phyloP scores from a whole-genome alignment of 208 protist genomes.

The Leishmania mexicana region DNA sequence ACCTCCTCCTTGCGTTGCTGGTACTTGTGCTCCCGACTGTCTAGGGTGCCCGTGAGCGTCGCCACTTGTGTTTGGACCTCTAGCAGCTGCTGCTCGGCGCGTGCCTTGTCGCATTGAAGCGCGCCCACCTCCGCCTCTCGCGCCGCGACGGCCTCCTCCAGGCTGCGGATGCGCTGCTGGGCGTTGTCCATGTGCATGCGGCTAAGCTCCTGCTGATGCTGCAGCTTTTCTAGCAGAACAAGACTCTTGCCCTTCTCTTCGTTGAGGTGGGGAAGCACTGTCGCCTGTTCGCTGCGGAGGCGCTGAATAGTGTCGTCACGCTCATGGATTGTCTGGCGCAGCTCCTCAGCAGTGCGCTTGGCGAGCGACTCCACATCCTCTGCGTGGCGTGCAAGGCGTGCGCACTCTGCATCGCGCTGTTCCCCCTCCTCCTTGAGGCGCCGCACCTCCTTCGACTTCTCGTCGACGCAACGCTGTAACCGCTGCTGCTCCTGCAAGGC shows the following conservation, averaged over 20 bases:
- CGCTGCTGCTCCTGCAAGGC: slow-evolving; percentile 35
- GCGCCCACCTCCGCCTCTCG: slow-evolving; percentile 26
- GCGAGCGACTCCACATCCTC: slow-evolving; percentile 65
- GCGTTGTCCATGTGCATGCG: slow-evolving; percentile 28
- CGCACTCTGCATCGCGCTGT: slow-evolving; percentile 46
- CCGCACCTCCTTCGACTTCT: slow-evolving; percentile 35
- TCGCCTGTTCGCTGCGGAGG: slow-evolving; percentile 54
- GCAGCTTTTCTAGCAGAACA: slow-evolving; percentile 57
- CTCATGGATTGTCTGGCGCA: slow-evolving; percentile 36
- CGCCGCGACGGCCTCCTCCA: slow-evolving; percentile 24
- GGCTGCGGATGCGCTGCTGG: slow-evolving; percentile 29
- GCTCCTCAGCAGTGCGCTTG: slow-evolving; percentile 48
- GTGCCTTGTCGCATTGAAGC: slow-evolving; percentile 22
- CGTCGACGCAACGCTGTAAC: slow-evolving; percentile 36
- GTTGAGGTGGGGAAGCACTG: slow-evolving; percentile 40
- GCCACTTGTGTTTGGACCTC: slow-evolving; percentile 19
- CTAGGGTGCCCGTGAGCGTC: slow-evolving; percentile 29
- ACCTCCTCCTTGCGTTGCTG: slow-evolving; percentile 44
- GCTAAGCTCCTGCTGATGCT: slow-evolving; percentile 47
- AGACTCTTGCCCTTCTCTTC: slow-evolving; percentile 47
- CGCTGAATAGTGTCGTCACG: slow-evolving; percentile 50
- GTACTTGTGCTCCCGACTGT: slow-evolving; percentile 47
- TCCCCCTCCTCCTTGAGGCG: slow-evolving; percentile 29
- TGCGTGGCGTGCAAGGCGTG: slow-evolving; percentile 47
- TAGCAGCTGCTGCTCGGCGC: slow-evolving; percentile 21